Percentiles rank a stretch among this genome's conserved stretches.
Conservation (phyloP, 108 stramenopile species). For the Cyclotella choctawhatcheeana region DNA sequence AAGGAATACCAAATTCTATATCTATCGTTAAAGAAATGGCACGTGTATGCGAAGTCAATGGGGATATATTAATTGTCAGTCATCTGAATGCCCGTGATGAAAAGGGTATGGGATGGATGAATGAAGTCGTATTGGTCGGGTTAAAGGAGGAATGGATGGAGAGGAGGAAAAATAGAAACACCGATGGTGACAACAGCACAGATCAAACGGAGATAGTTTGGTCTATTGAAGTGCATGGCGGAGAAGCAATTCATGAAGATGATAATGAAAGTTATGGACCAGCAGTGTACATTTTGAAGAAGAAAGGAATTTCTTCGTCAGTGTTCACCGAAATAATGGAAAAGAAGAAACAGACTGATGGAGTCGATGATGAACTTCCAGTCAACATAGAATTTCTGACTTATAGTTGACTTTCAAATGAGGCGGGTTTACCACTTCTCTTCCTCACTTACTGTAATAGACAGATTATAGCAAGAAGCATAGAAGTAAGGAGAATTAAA, state of each 20-base stretch:
- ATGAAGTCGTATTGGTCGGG: conserved; percentile 69
- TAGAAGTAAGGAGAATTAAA: too few species aligned
- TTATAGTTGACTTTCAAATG: neutral
- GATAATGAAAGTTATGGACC: conserved; percentile 40
- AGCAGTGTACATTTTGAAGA: conserved; percentile 30
- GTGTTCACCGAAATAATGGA: conserved; percentile 4
- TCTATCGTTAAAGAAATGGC: conserved; percentile 73
- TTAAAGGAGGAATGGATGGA: conserved; percentile 44
- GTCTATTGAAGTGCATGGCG: conserved; percentile 84
- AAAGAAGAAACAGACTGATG: conserved; percentile 11
- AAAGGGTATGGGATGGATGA: conserved; percentile 68
- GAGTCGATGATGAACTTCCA: conserved; percentile 21
- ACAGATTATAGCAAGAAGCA: neutral
- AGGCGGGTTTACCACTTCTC: neutral
- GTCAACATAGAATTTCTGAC: conserved; percentile 30
- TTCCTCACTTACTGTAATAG: too few species aligned
- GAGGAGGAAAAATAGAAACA: conserved; percentile 3
- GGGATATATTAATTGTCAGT: conserved; percentile 66
- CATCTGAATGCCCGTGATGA: conserved; percentile 71
- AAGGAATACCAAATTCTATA: conserved; percentile 58
- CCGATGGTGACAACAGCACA: neutral
- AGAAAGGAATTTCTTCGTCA: conserved; percentile 16
- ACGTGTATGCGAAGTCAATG: conserved; percentile 53
- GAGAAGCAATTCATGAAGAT: conserved; percentile 48
- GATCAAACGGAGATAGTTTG: conserved; percentile 40